phyloP scores from a whole-genome alignment of 2,329 filamentous ascomycete species.

The Pyricularia sp. region DNA sequence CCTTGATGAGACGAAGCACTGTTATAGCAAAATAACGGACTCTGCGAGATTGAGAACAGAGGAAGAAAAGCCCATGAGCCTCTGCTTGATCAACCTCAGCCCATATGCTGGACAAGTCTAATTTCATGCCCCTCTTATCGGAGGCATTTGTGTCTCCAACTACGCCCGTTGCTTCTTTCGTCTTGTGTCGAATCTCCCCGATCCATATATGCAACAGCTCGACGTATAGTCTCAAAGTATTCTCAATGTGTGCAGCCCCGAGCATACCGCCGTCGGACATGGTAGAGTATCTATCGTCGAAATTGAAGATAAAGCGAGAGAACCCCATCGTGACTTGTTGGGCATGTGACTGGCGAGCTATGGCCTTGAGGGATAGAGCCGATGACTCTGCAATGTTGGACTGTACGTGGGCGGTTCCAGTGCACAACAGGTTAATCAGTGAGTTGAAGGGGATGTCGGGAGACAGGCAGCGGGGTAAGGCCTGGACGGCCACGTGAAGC shows the following conservation, averaged over 20 bases:
- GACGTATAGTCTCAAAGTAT: constrained; percentile 83
- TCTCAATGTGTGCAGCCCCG: constrained; percentile 88
- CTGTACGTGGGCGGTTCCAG: constrained; percentile 92
- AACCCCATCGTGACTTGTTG: constrained; percentile 96
- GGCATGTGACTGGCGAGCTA: constrained; percentile 84
- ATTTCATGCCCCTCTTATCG: constrained; percentile 65
- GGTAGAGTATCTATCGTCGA: constrained; percentile 92
- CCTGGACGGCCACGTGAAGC: constrained; percentile 89
- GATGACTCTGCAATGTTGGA: constrained; percentile 87
- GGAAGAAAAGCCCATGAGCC: constrained; percentile 91
- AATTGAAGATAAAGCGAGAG: constrained; percentile 95
- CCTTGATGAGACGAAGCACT: constrained; percentile 81
- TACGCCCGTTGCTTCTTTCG: constrained; percentile 60
- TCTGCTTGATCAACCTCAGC: constrained; percentile 95
- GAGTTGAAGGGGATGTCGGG: constrained; percentile 87
- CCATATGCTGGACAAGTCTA: constrained; percentile 81
- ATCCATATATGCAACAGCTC: constrained; percentile 96
- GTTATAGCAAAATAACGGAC: constrained; percentile 88
- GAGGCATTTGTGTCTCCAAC: constrained; percentile 37
- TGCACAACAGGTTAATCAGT: constrained; percentile 89
- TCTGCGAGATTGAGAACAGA: constrained; percentile 88
- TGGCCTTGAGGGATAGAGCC: constrained; percentile 86
- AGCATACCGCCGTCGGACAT: constrained; percentile 98
- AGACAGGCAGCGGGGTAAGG: constrained; percentile 86
- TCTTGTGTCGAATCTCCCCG: constrained; percentile 85